Base-by-base conservation (phyloP, 345 rosid species). In the Eucalyptus caleyi region DNA sequence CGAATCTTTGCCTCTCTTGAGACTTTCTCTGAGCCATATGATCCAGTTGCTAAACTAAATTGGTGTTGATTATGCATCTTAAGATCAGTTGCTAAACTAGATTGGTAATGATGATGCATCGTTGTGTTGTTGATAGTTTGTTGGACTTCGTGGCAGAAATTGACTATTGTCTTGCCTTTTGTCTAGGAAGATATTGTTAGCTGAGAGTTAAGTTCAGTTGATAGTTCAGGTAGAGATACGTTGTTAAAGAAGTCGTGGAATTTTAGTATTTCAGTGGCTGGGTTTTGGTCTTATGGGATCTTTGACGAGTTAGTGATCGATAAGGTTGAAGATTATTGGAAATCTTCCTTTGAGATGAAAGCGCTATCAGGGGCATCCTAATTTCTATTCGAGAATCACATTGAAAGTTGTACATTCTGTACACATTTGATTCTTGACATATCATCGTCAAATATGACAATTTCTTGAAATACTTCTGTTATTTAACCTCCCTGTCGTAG, bases 331-430 rank as follows among this genome's bases (percentile, higher is more conserved):
- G 16, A n/a, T 65, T 65, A 65, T 65, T 65, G 2, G 19, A 65
- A 30, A 65, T 65, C 34, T 65, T 59, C 59, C n/a, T 59, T n/a
- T 90, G 94, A 89, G 90, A 51, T 95, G 97, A 42, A 65, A 65
- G 11, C 14, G 1, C 72, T 65, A 13, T 14, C 19, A 16, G 37
- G 37, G 0, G 4, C 72, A 65, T 65, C 72, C 37, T 65, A 16
- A 65, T 65, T n/a, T 65, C 8, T 30, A n/a, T 65, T 14, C 0
- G 10, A 15, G 72, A 65, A 65, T 65, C 72, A 65, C 21, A 65
- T 30, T 65, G 34, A 65, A 65, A 65, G 34, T 65, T 65, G 72
- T 7, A 65, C 77, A n/a, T 15, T 65, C 21, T 65, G 37, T n/a
- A 15, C 3, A 65, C 77, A 65, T n/a, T 65, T n/a, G 77, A n/a